Evolutionary conservation across 2,329 filamentous ascomycete genomes (phyloP), one percentile per base, ranked within the genome.

Genomic region (Penicillium sp.): DNA sequence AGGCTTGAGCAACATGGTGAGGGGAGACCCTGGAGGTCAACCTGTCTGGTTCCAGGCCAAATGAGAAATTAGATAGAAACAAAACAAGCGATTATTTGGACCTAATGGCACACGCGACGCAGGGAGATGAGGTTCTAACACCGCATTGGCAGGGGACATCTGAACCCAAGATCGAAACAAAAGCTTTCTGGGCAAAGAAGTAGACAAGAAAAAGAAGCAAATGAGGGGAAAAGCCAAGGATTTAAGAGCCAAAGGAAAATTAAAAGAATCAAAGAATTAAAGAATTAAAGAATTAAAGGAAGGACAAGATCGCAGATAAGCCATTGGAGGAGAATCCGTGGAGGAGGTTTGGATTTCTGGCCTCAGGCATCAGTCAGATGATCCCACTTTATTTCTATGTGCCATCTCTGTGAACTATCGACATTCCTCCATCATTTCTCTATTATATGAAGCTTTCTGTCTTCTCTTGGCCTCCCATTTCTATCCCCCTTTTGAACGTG

Each of bases 1-100:
- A 60, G 94, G 92, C 70, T 92, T 90, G 74, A 97, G 81, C 85
- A 96, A 90, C 78, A 78, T 86, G 55, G 35, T 59, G 56, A 58
- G 50, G 57, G 48, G 39, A 62, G 49, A 55, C 53, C 34, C 48
- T 34, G 26, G 18, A 39, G 26, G 38, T 20, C 35, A 35, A 34
- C 34, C 42, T 51, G n/a, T 35, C 34, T 32, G n/a, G 26, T 24
- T 32, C 45, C 32, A 38, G 20, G 9, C 24, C 20, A 48, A 29
- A 22, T 20, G 13, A 24, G 14, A 45, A 40, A 44, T 22, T 10
- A 32, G n/a, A 34, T 43, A 18, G n/a, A 10, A 44, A 20, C 11
- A n/a, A 35, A 40, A 35, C 13, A 31, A 52, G 26, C 6, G 29
- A 46, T 52, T 35, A 18, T 50, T 16, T n/a, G 26, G 46, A n/a